These are phyloP conservation scores for Pythium aquatile DNA, from an alignment of 352 stramenopile genomes.

Conservation along the genomic window DNA sequence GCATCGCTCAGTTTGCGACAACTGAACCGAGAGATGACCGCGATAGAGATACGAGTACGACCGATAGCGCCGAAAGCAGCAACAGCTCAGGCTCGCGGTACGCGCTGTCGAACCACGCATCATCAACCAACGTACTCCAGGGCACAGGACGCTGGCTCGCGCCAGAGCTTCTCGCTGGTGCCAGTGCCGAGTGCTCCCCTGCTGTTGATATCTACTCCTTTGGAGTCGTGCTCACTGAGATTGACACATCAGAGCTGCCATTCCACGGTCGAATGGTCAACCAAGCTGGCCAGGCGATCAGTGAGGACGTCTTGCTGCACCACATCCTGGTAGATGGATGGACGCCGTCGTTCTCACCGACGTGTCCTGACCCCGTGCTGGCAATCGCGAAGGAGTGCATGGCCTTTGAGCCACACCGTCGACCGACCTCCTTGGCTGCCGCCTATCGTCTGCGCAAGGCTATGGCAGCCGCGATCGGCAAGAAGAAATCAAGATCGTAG, in stretches of 20 bases:
- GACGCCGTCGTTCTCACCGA: constrained; percentile 45
- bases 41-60: constrained; percentile 19
- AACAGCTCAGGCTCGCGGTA: neutral
- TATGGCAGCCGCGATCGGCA: constrained; percentile 14
- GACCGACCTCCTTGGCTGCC: constrained; percentile 45
- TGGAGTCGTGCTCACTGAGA: constrained; percentile 54
- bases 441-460: constrained; percentile 50
- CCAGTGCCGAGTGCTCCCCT: constrained; percentile 37
- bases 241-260: constrained; percentile 50
- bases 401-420: constrained; percentile 30
- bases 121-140: constrained; percentile 22
- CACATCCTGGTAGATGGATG: constrained; percentile 50
- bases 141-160: constrained; percentile 67
- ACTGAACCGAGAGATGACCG: neutral
- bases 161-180: constrained; percentile 57
- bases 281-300: constrained; percentile 29
- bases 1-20: constrained; percentile 37
- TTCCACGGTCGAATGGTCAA: constrained; percentile 35
- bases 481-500: neutral
- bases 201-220: constrained; percentile 63
- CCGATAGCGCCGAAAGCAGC: constrained; percentile 11
- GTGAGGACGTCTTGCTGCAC: constrained; percentile 45
- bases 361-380: constrained; percentile 44
- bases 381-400: constrained; percentile 51
- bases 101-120: constrained; percentile 3